These are phyloP conservation scores for Hypoxylon sp. DNA, from an alignment of 2,329 filamentous ascomycete species.

Conservation along the genomic window DNA sequence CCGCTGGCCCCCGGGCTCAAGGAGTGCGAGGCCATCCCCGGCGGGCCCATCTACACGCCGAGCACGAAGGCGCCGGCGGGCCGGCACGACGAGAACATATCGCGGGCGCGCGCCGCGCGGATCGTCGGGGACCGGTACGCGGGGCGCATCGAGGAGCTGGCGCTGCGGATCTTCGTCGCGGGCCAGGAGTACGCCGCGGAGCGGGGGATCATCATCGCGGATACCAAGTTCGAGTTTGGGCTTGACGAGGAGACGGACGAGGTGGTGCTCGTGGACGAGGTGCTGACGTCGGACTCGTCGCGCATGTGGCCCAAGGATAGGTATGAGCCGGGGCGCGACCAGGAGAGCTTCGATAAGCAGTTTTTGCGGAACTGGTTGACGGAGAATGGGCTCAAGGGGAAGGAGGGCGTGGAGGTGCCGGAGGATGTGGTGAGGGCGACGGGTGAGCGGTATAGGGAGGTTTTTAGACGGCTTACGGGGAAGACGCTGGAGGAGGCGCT, in stretches of 20 bases:
- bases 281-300: constrained; percentile 83
- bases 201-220: constrained; percentile 77
- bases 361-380: constrained; percentile 87
- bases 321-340: constrained; percentile 80
- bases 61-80: constrained; percentile 88
- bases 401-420: constrained; percentile 79
- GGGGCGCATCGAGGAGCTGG: constrained; percentile 74
- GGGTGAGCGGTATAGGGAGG: constrained; percentile 80
- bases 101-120: constrained; percentile 73
- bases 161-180: constrained; percentile 73
- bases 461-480: constrained; percentile 77
- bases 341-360: constrained; percentile 92
- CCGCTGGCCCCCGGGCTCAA: constrained; percentile 75
- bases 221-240: constrained; percentile 63
- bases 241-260: constrained; percentile 75
- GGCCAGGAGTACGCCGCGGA: constrained; percentile 75
- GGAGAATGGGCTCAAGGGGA: constrained; percentile 79
- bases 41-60: constrained; percentile 78
- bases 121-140: constrained; percentile 78
- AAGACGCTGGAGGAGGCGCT: constrained; percentile 59
- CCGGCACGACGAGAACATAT: constrained; percentile 88
- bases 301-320: constrained; percentile 85
- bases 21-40: constrained; percentile 78
- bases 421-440: constrained; percentile 79
- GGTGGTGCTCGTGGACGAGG: constrained; percentile 85